phyloP scores from a whole-genome alignment of 345 rosid species.

The Pugionium cornutum region DNA sequence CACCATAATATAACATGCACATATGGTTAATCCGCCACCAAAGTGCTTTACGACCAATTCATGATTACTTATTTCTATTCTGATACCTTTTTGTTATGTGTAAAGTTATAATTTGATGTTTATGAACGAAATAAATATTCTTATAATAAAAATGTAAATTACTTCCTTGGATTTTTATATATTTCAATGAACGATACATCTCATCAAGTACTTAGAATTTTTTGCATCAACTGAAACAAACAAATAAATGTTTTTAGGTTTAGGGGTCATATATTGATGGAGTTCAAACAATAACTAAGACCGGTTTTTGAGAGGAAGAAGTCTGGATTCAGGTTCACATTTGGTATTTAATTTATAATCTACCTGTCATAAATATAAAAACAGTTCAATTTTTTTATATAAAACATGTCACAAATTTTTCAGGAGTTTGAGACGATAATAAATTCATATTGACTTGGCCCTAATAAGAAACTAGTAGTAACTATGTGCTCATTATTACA shows the following conservation, averaged over 20 bases:
- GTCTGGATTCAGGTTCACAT: background rate
- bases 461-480: background rate
- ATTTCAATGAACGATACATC: background rate
- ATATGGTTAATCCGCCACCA: slow-evolving; percentile 27
- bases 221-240: background rate
- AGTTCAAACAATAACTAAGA: background rate
- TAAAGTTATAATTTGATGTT: slow-evolving; percentile 14
- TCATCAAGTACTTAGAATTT: background rate
- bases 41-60: slow-evolving; percentile 20
- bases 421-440: background rate
- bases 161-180: background rate
- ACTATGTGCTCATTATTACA: background rate
- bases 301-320: background rate
- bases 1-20: slow-evolving; percentile 3
- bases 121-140: slow-evolving; percentile 24
- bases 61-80: slow-evolving; percentile 11
- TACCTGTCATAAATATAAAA: background rate
- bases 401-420: background rate
- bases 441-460: background rate
- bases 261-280: background rate
- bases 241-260: background rate
- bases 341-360: background rate
- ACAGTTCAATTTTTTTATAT: background rate
- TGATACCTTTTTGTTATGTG: slow-evolving; percentile 35
- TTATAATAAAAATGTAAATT: background rate